Percentiles rank a stretch among this genome's conserved stretches.
Conservation (phyloP, 495 filamentous ascomycete genomes). For the Penicillium simplicissimum region DNA sequence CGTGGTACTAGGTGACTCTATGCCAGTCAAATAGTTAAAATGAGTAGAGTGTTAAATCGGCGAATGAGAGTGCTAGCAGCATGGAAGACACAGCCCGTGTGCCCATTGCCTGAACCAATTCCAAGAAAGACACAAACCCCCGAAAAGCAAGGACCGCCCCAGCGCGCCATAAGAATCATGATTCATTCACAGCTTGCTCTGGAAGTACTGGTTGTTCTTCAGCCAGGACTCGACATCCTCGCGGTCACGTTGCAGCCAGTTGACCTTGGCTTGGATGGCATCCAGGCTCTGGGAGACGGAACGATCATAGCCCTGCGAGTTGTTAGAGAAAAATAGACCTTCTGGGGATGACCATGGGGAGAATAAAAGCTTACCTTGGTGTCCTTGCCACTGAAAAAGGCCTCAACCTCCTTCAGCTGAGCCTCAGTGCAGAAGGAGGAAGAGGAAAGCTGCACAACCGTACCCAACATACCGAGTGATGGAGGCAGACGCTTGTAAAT, state of each 20-base stretch:
- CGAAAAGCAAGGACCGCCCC: not conserved
- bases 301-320: conserved; percentile 54
- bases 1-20: not conserved
- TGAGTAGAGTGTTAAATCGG: conserved; percentile 5
- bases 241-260: conserved; percentile 62
- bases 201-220: conserved; percentile 55
- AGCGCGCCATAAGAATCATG: not conserved
- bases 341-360: too few relatives aligned
- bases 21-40: not conserved
- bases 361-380: conserved; percentile 60
- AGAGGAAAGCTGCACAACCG: conserved; percentile 80
- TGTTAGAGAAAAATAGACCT: conserved; percentile 15
- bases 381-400: conserved; percentile 78
- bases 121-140: not conserved
- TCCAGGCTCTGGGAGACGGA: conserved; percentile 63
- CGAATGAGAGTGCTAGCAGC: not conserved
- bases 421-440: conserved; percentile 75
- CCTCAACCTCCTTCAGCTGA: conserved; percentile 71
- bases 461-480: conserved; percentile 78
- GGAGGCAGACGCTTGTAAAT: conserved; percentile 77
- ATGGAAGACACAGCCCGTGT: conserved; percentile 7
- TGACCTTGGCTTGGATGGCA: conserved; percentile 58
- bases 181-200: conserved; percentile 41
- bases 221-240: conserved; percentile 63
- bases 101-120: not conserved